Evolutionary conservation across 208 protist genomes (phyloP), one percentile per base, ranked within the genome.

Genomic region (Leishmania aethiopica): DNA sequence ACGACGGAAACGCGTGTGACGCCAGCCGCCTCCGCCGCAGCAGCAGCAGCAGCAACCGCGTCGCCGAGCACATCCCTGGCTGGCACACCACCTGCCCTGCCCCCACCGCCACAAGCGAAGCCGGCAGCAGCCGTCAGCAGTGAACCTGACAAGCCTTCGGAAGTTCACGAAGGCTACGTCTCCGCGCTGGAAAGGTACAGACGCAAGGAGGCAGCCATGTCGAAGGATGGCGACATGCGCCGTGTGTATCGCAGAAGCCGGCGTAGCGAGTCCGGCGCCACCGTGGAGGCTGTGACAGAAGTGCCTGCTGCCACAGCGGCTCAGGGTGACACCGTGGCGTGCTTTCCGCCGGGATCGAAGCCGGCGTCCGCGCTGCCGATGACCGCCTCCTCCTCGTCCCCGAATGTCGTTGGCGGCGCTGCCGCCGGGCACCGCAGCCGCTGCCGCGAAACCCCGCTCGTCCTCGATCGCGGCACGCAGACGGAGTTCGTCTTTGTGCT

Each of bases 401-500:
- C 72, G 42, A 53, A n/a, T 40, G 47, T 22, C 47, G 11, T 35
- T 71, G 37, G 4, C 42, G 3, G 2, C 42, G 28, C 69, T n/a
- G 40, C 42, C 2, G 42, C 22, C 35, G 69, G 69, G 45, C 69
- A 51, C 40, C 0, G 42, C 19, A 4, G 66, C 69, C 7, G 69
- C 69, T 53, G 35, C 70, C 40, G 40, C 28, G 2, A n/a, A 40
- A 25, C 45, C 42, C 45, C 40, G 70, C 42, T 7, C 22, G 37
- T 55, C 25, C 17, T 4, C 28, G 70, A 74, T 4, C 22, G 42
- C 25, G 60, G 82, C 49, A 78, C 85, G 45, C 83, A 82, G 64
- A 86, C 83, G 25, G 78, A 82, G 8, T 77, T 77, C 51, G 78
- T 86, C 19, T 86, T 85, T 45, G 82, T 85, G 71, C 75, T 82